Conservation (phyloP, 2,329 filamentous ascomycete genomes). For the Colletotrichum lupini region DNA sequence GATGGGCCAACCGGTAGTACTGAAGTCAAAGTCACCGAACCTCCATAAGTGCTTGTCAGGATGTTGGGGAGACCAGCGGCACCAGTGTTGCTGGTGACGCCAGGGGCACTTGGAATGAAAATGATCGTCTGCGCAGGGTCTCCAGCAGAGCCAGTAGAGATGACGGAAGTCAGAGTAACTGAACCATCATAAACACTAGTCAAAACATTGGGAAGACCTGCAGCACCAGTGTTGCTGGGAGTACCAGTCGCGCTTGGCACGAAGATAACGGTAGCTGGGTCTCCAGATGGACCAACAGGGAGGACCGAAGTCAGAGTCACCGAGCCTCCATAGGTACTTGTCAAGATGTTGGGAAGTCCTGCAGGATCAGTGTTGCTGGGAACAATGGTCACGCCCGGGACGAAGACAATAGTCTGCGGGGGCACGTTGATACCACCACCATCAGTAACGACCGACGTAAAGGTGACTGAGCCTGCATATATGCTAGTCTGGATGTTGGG, state of each 20-base stretch:
- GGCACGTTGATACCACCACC: not conserved
- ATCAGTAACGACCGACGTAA: not conserved
- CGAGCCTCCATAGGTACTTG: constrained; percentile 2
- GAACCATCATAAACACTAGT: constrained; percentile 19
- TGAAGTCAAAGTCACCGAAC: not conserved
- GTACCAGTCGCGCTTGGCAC: not conserved
- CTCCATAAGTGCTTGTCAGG: constrained; percentile 6
- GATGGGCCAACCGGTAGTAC: not conserved
- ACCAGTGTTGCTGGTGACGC: not conserved
- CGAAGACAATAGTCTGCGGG: not conserved
- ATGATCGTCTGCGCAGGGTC: constrained; percentile 4
- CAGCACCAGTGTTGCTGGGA: not conserved
- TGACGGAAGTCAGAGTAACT: not conserved
- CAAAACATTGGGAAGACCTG: not conserved
- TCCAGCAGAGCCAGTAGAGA: not conserved
- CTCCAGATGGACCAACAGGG: not conserved
- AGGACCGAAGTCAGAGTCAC: not conserved
- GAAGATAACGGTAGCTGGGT: not conserved
- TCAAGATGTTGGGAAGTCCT: not conserved
- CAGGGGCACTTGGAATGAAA: not conserved
- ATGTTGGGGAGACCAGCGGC: not conserved
- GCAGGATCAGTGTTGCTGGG: not conserved
- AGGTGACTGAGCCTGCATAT: not conserved
- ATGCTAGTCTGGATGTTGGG: not conserved
- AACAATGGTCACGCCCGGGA: not conserved